Percentiles rank a stretch among this genome's conserved stretches.
phyloP scores from a whole-genome alignment of 805 yeast genomes.

The Yarrowia keelungensis region DNA sequence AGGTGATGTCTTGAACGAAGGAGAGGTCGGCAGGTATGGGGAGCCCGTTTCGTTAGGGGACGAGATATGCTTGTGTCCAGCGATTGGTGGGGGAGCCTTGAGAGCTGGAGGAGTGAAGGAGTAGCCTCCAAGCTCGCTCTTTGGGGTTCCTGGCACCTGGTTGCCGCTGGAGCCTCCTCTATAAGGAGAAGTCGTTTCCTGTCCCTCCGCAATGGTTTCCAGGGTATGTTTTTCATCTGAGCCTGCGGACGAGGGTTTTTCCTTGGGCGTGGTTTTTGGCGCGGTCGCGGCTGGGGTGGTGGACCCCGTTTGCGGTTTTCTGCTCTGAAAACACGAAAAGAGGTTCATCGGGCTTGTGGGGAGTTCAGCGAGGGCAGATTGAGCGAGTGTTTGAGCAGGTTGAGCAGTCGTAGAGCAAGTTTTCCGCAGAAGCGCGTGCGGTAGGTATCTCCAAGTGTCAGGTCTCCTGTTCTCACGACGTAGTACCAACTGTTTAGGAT shows the following conservation, averaged over 20 bases:
- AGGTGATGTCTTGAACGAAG: conserved; percentile 24
- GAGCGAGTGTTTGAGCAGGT: neutral
- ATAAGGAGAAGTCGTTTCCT: conserved; percentile 18
- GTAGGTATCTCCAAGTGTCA: conserved; percentile 4
- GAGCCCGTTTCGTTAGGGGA: conserved; percentile 18
- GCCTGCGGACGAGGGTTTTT: conserved; percentile 20
- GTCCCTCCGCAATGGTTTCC: conserved; percentile 27
- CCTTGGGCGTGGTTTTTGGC: neutral
- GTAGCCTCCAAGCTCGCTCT: conserved; percentile 8
- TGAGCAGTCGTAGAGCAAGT: neutral
- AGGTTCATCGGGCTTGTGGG: conserved; percentile 14
- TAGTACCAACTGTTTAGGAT: conserved; percentile 21
- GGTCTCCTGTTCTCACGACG: conserved; percentile 16
- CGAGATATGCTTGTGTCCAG: conserved; percentile 15
- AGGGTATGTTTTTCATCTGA: conserved; percentile 21
- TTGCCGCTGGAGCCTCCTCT: conserved; percentile 5
- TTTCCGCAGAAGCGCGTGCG: too few species aligned
- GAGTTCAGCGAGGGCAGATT: neutral
- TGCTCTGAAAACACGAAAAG: conserved; percentile 28
- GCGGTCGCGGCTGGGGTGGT: conserved; percentile 8
- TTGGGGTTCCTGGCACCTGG: conserved; percentile 4
- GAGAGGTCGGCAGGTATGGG: conserved; percentile 12
- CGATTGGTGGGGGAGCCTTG: conserved; percentile 17
- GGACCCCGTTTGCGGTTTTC: conserved; percentile 25
- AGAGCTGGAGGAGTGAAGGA: conserved; percentile 28